Evolutionary conservation across 2,329 filamentous ascomycete species (phyloP).

Genomic region (Xylaria multiplex): DNA sequence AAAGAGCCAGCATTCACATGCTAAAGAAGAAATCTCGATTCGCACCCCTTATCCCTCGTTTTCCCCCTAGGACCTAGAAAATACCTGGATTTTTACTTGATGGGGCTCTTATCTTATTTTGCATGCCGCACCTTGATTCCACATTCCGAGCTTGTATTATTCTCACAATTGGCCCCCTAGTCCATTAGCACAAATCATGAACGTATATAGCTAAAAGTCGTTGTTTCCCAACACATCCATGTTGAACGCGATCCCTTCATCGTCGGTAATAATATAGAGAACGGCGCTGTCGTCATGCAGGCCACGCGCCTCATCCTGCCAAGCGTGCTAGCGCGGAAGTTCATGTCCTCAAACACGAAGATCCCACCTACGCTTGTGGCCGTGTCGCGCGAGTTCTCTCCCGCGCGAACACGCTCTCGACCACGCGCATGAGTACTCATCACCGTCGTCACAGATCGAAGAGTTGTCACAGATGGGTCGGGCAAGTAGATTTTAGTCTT

Average conservation of each 20-base stretch:
- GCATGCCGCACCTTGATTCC: not conserved
- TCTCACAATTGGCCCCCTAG: not conserved
- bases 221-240: conserved; percentile 9
- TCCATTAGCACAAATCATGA: conserved; percentile 2
- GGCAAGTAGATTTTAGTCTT: conserved; percentile 1
- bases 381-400: conserved; percentile 7
- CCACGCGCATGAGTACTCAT: conserved; percentile 16
- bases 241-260: conserved; percentile 1
- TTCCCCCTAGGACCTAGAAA: not conserved
- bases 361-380: not conserved
- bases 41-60: not conserved
- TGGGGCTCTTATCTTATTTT: not conserved
- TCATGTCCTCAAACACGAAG: conserved; percentile 8
- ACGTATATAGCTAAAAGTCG: conserved; percentile 5
- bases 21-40: conserved; percentile 8
- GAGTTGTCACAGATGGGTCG: conserved; percentile 7
- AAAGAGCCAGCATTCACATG: conserved; percentile 36
- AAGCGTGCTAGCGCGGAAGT: not conserved
- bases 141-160: not conserved
- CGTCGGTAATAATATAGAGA: not conserved
- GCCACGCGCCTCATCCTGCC: not conserved
- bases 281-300: conserved; percentile 6
- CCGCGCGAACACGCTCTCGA: conserved; percentile 14
- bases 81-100: not conserved
- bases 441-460: conserved; percentile 7